Evolutionary conservation across 2,329 filamentous ascomycete species (phyloP).

Genomic region (Rachicladosporium sp.): DNA sequence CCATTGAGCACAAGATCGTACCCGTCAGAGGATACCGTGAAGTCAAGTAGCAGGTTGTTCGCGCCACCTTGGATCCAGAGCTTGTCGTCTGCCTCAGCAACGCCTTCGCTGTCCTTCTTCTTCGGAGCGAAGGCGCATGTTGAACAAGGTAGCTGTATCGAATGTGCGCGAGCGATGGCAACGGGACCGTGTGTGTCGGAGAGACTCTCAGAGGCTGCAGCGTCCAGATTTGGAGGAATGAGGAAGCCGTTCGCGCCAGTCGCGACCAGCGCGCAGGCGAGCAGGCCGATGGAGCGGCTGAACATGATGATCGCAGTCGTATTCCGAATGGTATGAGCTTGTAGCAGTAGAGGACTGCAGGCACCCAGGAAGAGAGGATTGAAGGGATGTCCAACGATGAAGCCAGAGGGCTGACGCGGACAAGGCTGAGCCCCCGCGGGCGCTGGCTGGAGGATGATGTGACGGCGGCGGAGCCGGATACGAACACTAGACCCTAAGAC

Average conservation of each 20-base stretch:
- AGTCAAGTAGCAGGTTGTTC: slow-evolving; percentile 34
- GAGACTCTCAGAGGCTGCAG: slow-evolving; percentile 16
- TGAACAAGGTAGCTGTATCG: slow-evolving; percentile 36
- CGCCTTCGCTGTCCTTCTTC: slow-evolving; percentile 17
- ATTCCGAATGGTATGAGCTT: no score
- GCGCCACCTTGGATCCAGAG: slow-evolving; percentile 20
- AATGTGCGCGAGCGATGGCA: no score
- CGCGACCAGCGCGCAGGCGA: slow-evolving; percentile 4
- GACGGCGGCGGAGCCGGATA: no score
- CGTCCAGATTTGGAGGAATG: slow-evolving; percentile 36
- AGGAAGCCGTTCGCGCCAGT: slow-evolving; percentile 35
- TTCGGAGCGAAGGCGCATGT: slow-evolving; percentile 36
- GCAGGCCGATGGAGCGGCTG: slow-evolving; percentile 4
- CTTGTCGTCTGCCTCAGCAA: slow-evolving; percentile 12
- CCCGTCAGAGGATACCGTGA: slow-evolving; percentile 38
- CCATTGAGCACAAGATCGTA: slow-evolving; percentile 45
- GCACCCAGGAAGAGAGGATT: no score
- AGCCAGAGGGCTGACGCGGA: no score
- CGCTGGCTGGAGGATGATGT: no score
- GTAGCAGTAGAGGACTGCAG: no score
- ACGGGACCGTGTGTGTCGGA: no score
- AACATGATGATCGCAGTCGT: slow-evolving; percentile 1
- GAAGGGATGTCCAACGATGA: no score
- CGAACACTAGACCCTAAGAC: no score
- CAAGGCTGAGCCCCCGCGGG: no score